phyloP scores from a whole-genome alignment of 768 basidiomycete species.

The Podaxis carcinomalis region DNA sequence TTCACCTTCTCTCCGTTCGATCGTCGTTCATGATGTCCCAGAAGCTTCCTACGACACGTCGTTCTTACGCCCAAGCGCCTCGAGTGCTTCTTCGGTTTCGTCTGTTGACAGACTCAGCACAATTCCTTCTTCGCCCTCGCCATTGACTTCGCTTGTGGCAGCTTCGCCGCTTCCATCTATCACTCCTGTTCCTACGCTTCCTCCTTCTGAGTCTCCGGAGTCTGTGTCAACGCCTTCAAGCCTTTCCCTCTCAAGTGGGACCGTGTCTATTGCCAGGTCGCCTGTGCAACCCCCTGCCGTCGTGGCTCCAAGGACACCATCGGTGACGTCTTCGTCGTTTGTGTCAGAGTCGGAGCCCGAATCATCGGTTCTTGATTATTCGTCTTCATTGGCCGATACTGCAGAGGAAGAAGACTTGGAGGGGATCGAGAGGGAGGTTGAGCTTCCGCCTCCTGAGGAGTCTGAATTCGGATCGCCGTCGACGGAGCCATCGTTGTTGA shows the following conservation, averaged over 20 bases:
- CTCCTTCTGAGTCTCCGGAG: slow-evolving; percentile 26
- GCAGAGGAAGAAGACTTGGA: slow-evolving; percentile 15
- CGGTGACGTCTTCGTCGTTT: slow-evolving; percentile 30
- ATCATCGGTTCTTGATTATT: slow-evolving; percentile 19
- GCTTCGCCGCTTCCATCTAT: slow-evolving; percentile 31
- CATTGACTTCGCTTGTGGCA: slow-evolving; percentile 9
- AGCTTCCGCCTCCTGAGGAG: slow-evolving; percentile 13
- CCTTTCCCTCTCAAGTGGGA: slow-evolving; percentile 21
- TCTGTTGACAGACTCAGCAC: slow-evolving; percentile 40
- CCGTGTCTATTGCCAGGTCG: slow-evolving; percentile 10
- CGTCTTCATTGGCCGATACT: slow-evolving; percentile 30
- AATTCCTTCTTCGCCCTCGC: slow-evolving; percentile 34
- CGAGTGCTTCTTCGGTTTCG: slow-evolving; percentile 42
- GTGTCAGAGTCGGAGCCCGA: slow-evolving; percentile 37
- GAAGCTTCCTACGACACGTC: slow-evolving; percentile 76
- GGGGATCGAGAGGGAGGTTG: slow-evolving; percentile 9
- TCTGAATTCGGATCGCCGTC: slow-evolving; percentile 26
- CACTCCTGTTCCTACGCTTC: slow-evolving; percentile 33
- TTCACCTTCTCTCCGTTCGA: slow-evolving; percentile 56
- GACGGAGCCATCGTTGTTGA: slow-evolving; percentile 56
- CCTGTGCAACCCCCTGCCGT: neutral
- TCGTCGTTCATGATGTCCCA: slow-evolving; percentile 52
- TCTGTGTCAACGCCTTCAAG: slow-evolving; percentile 30
- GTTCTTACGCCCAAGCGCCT: slow-evolving; percentile 59
- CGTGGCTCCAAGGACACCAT: slow-evolving; percentile 27